Base-by-base conservation (phyloP, 2,329 filamentous ascomycete species). In the Aspergillus sp. region DNA sequence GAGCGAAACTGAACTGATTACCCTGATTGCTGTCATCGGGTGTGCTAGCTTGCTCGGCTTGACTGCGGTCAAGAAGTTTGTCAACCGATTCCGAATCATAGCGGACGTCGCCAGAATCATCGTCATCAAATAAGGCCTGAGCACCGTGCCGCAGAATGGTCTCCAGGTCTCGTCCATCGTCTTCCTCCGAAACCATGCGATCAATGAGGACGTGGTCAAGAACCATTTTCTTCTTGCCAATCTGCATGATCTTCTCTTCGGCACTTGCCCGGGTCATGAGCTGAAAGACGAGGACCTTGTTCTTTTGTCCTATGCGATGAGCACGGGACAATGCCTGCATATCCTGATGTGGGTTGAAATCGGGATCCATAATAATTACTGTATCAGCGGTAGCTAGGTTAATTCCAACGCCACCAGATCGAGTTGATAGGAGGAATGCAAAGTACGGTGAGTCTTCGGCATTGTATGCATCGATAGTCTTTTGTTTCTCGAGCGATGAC, bases 311-410 rank as follows among this genome's bases (percentile, higher is more conserved):
- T 64, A 99, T 98, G 25, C 95, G 89, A 76, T 99, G 95, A 17
- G 94, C 95, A 65, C 96, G 88, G 30, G 94, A 96, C 30, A 99
- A 83, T 0, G 95, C 95, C 75, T 99, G 95, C 42, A 99, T 90
- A 70, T 99, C 96, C 76, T 99, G 95, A 71, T 99, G 95, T 0
- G 95, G 95, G 63, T 99, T 99, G 81, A 96, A 98, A 72, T 99
- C 95, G 0, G 92, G 92, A 69, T 99, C 93, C 66, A 98, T 87
- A 66, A 99, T 97, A 65, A 99, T 97, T 62, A 99, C 96, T 0
- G 95, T 99, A 71, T 99, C 95, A 2, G 95, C 95, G 7, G 93
- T 96, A 0, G 95, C 95, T 58, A 99, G 83, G 72, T 99, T 99
- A 80, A 99, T 99, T 15, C 95, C 96, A 0, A 99, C 94, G 70